phyloP scores from a whole-genome alignment of 225 moss, liverwort and hornwort genomes.

The Thuidium tamariscinum region DNA sequence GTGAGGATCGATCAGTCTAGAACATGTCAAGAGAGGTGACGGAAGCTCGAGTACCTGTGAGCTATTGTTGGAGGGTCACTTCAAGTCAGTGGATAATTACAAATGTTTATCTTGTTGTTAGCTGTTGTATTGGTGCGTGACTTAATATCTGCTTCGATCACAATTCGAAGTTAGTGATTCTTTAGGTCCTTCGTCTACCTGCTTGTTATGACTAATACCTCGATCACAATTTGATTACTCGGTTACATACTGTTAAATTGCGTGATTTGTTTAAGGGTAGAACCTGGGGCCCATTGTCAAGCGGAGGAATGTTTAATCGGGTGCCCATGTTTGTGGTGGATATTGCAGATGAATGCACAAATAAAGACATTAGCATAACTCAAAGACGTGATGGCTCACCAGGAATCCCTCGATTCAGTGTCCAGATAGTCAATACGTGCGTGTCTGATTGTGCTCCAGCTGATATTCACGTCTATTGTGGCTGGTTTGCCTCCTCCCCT shows the following conservation, averaged over 20 bases:
- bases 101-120: background rate
- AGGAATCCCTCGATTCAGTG: slow-evolving; percentile 49
- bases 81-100: background rate
- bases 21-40: background rate
- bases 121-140: background rate
- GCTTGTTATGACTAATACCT: background rate
- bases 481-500: slow-evolving; percentile 49
- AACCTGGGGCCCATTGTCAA: background rate
- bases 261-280: background rate
- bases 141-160: background rate
- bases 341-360: slow-evolving; percentile 50
- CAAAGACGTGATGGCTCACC: slow-evolving; percentile 48
- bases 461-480: slow-evolving; percentile 44
- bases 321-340: slow-evolving; percentile 25
- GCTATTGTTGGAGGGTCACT: background rate
- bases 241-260: background rate
- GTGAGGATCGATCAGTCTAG: background rate
- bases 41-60: background rate
- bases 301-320: slow-evolving; percentile 5
- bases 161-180: background rate
- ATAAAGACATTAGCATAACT: slow-evolving; percentile 59
- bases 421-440: slow-evolving; percentile 54
- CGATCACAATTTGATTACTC: background rate
- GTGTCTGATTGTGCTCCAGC: slow-evolving; percentile 51
- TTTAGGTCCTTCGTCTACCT: background rate